A percentile compares a stretch with the other conserved stretches of the same genome.
These are phyloP conservation scores for Thraustotheca clavata DNA, from an alignment of 352 stramenopile species.

Conservation along the genomic window DNA sequence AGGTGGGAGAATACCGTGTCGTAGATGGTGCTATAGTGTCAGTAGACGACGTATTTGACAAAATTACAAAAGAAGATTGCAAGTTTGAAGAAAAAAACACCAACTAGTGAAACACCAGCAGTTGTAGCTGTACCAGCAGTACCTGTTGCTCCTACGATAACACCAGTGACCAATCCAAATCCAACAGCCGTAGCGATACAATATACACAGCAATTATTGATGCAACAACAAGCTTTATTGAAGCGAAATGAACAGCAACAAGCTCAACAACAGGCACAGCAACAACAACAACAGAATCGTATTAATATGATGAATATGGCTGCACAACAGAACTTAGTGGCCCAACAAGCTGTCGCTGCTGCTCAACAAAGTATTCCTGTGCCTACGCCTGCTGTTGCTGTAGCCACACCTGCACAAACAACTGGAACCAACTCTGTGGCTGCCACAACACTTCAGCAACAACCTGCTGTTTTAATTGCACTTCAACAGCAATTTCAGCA, in stretches of 20 bases:
- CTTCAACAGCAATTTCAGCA: constrained; percentile 71
- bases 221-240: constrained; percentile 37
- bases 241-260: constrained; percentile 39
- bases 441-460: neutral
- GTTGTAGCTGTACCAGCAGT: neutral
- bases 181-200: constrained; percentile 23
- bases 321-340: constrained; percentile 14
- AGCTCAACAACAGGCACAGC: constrained; percentile 21
- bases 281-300: constrained; percentile 18
- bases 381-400: constrained; percentile 9
- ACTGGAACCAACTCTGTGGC: constrained; percentile 21
- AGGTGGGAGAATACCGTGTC: neutral
- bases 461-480: constrained; percentile 23
- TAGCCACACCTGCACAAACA: constrained; percentile 7
- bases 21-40: neutral
- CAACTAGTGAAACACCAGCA: constrained; percentile 15
- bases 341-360: constrained; percentile 17
- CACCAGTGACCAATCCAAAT: constrained; percentile 24
- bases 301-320: constrained; percentile 2
- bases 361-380: constrained; percentile 9
- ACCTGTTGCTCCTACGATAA: neutral
- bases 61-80: constrained; percentile 81
- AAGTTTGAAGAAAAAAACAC: constrained; percentile 60
- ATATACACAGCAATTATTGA: constrained; percentile 25
- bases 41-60: constrained; percentile 64